Conservation (phyloP, 805 yeast genomes). For the Geotrichum ghanense region DNA sequence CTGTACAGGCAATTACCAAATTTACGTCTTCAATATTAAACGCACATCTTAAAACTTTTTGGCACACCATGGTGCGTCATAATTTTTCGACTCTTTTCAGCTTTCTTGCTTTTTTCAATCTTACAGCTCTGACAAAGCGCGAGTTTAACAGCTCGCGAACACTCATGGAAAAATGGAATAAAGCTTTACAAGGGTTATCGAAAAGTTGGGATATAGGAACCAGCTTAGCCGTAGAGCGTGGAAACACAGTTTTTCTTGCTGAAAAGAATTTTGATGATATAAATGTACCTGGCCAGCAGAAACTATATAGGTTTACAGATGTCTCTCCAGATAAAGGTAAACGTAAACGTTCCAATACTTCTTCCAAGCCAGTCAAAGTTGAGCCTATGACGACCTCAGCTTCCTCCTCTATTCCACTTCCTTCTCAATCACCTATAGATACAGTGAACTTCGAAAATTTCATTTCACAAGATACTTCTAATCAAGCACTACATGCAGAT, state of each 20-base stretch:
- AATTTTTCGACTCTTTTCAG: constrained; percentile 24
- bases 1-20: constrained; percentile 20
- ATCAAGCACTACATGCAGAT: neutral
- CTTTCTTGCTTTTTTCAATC: constrained; percentile 23
- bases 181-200: constrained; percentile 21
- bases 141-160: constrained; percentile 19
- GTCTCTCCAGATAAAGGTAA: neutral
- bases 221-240: constrained; percentile 23
- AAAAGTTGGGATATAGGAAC: constrained; percentile 28
- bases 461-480: too few species aligned
- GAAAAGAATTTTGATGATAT: neutral
- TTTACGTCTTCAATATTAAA: constrained; percentile 25
- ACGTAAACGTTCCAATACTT: neutral
- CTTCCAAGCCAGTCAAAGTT: neutral
- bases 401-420: neutral
- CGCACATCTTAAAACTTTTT: constrained; percentile 25
- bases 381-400: neutral
- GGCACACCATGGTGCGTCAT: constrained; percentile 23
- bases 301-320: neutral
- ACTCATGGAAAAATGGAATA: constrained; percentile 23
- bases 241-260: constrained; percentile 20
- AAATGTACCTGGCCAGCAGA: neutral
- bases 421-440: too few species aligned
- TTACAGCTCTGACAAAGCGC: constrained; percentile 18
- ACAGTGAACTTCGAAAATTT: too few species aligned